Conservation (phyloP, 1,284 basidiomycete species). For the Ustilago xerochloae region DNA sequence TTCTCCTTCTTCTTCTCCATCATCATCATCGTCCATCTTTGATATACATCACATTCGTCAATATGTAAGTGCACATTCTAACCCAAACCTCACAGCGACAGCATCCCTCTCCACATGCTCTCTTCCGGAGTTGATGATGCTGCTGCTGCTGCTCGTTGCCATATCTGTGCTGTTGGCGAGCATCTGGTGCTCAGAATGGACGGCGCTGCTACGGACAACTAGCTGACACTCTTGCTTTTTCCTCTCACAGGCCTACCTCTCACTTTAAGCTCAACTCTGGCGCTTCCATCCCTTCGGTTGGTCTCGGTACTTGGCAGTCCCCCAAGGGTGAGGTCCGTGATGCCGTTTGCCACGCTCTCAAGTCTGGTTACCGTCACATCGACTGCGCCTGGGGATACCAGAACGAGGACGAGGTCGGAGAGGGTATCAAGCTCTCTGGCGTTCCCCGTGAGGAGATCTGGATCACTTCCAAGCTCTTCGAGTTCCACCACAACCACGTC, state of each 20-base stretch:
- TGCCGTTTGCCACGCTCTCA: conserved; percentile 69
- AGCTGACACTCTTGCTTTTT: background rate
- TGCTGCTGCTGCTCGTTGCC: background rate
- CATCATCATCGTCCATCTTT: conserved; percentile 5
- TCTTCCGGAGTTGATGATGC: background rate
- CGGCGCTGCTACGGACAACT: too few species aligned
- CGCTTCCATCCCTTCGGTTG: conserved; percentile 54
- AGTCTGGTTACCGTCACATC: conserved; percentile 61
- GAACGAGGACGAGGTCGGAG: conserved; percentile 87
- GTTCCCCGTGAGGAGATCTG: conserved; percentile 83
- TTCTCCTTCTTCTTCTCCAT: conserved; percentile 4
- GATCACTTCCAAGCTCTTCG: conserved; percentile 85
- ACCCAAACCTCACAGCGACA: background rate
- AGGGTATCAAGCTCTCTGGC: conserved; percentile 79
- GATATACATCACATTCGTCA: conserved; percentile 8
- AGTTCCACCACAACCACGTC: conserved; percentile 72
- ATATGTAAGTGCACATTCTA: conserved; percentile 21
- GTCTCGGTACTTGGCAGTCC: conserved; percentile 55
- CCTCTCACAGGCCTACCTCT: conserved; percentile 32
- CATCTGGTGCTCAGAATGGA: background rate
- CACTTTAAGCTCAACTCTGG: conserved; percentile 57
- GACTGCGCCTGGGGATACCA: conserved; percentile 61
- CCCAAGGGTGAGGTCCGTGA: conserved; percentile 71
- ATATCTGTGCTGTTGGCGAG: background rate
- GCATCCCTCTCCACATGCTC: too few species aligned